These are phyloP conservation scores for Trichoderma hamatum DNA, from an alignment of 2,329 filamentous ascomycete genomes.

Conservation along the genomic window DNA sequence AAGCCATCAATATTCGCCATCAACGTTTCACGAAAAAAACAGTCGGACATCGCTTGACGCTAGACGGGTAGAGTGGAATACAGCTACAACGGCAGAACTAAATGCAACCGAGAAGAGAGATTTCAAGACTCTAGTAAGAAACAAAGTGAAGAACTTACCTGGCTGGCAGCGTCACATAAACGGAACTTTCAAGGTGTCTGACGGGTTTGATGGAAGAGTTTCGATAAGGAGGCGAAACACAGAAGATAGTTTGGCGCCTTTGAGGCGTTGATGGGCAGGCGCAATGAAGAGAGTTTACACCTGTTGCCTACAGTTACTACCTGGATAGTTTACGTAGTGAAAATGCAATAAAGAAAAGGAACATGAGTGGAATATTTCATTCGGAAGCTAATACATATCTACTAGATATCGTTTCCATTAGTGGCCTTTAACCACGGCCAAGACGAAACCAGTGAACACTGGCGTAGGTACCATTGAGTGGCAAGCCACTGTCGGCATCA, in stretches of 20 bases:
- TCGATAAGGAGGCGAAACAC: slow-evolving; percentile 2
- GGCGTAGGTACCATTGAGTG: not conserved
- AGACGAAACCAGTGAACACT: not conserved
- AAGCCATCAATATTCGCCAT: not conserved
- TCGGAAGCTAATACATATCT: not conserved
- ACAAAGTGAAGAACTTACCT: not conserved
- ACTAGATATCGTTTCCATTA: not conserved
- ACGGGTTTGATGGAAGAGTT: not conserved
- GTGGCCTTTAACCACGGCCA: not conserved
- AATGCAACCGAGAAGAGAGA: not conserved
- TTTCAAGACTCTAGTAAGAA: not conserved
- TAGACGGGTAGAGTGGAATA: not conserved
- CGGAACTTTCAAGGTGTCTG: not conserved
- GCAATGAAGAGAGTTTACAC: not conserved
- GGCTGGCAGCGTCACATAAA: not conserved
- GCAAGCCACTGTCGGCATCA: not conserved
- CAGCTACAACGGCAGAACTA: not conserved
- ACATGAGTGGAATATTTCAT: not conserved
- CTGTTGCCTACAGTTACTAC: not conserved
- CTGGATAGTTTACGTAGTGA: not conserved
- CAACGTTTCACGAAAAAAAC: not conserved
- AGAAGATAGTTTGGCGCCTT: not conserved
- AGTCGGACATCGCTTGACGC: not conserved
- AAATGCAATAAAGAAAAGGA: not conserved
- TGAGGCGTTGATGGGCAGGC: not conserved